Evolutionary conservation across 495 filamentous ascomycete genomes (phyloP).

Genomic region (Penicillium coprophilum): DNA sequence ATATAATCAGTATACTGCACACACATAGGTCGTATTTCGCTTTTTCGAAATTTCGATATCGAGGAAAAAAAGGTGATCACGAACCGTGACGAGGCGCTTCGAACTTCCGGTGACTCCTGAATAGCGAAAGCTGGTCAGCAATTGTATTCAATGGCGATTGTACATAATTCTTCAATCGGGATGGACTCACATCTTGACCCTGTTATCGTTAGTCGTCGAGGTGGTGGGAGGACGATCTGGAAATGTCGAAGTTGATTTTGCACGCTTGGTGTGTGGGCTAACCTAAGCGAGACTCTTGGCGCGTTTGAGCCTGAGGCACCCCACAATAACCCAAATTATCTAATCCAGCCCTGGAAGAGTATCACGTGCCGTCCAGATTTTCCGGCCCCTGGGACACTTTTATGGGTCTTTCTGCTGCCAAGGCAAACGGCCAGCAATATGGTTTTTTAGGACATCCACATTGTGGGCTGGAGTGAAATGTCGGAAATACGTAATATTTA

Average conservation of each 20-base stretch:
- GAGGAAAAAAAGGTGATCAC: conserved; percentile 36
- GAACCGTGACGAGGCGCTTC: conserved; percentile 94
- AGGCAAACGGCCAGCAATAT: conserved; percentile 11
- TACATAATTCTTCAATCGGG: conserved; percentile 7
- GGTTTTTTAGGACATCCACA: conserved; percentile 10
- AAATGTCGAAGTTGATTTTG: conserved; percentile 47
- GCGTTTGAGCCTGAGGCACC: conserved; percentile 25
- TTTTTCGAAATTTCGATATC: conserved; percentile 29
- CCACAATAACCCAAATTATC: conserved; percentile 11
- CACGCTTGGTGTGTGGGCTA: conserved; percentile 51
- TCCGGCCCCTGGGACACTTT: neutral
- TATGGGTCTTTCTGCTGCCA: conserved; percentile 13
- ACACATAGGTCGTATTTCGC: conserved; percentile 33
- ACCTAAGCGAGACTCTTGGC: conserved; percentile 39
- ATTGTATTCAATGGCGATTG: conserved; percentile 23
- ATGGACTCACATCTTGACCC: conserved; percentile 53
- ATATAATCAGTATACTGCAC: conserved; percentile 39
- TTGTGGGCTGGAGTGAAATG: conserved; percentile 7
- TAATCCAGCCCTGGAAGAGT: conserved; percentile 2
- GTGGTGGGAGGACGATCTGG: conserved; percentile 46
- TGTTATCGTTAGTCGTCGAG: conserved; percentile 56
- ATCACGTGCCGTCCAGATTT: conserved; percentile 12
- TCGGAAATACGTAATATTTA: neutral
- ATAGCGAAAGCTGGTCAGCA: conserved; percentile 33
- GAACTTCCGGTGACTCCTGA: conserved; percentile 73